Percentiles rank a stretch among this genome's conserved stretches.
These are phyloP conservation scores for Nicotiana sylvestris DNA, from an alignment of 257 asterid genomes.

Conservation along the genomic window DNA sequence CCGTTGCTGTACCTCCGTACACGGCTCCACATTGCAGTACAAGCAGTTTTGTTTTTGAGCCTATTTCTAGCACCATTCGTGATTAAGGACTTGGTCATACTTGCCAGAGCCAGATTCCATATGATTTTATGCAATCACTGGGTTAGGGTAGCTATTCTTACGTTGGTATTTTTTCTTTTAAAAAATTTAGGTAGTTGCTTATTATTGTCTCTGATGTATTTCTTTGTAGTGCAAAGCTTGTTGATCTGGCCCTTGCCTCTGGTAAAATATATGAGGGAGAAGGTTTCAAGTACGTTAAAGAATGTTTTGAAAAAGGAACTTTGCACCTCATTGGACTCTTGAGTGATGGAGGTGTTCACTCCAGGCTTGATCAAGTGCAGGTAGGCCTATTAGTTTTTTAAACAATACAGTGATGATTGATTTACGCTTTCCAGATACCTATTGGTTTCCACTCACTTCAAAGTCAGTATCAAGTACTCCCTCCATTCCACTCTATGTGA, in stretches of 20 bases:
- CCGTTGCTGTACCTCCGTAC: background rate
- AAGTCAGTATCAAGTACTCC: background rate
- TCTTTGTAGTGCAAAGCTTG: constrained; percentile 76
- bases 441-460: background rate
- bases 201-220: constrained; percentile 1
- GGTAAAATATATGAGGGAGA: constrained; percentile 81
- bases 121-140: background rate
- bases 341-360: constrained; percentile 97
- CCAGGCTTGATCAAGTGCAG: constrained; percentile 81
- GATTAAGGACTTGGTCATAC: background rate
- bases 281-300: constrained; percentile 68
- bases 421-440: background rate
- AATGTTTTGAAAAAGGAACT: constrained; percentile 67
- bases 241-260: constrained; percentile 80
- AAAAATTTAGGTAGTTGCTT: background rate
- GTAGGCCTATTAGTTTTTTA: constrained; percentile 24
- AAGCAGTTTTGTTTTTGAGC: background rate
- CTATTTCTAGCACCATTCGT: background rate
- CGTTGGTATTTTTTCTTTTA: background rate
- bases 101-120: background rate
- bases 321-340: constrained; percentile 82
- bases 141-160: background rate
- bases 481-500: too few species aligned
- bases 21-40: background rate
- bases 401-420: background rate